Evolutionary conservation across 441 rosid genomes (phyloP).

Genomic region (Capsella rubella): DNA sequence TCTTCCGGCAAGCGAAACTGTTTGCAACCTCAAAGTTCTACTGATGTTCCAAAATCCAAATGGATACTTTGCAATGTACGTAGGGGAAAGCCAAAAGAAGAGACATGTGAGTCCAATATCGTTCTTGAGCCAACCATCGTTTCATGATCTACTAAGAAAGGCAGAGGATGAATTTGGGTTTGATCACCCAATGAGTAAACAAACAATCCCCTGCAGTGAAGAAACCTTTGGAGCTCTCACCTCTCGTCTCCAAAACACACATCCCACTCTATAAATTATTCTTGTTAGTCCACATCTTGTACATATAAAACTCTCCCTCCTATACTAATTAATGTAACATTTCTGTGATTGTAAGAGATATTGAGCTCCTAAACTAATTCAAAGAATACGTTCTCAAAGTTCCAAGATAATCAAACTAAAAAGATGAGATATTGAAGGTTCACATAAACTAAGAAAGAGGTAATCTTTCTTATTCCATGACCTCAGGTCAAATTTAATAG

Average conservation of each 20-base stretch:
- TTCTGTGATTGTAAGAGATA: neutral
- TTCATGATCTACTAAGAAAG: neutral
- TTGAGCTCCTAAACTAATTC: neutral
- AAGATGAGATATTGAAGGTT: neutral
- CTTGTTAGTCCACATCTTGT: conserved; percentile 19
- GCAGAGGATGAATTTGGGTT: neutral
- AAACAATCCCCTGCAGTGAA: neutral
- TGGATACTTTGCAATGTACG: neutral
- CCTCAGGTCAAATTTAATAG: no score
- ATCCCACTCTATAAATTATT: conserved; percentile 1
- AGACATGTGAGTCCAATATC: neutral
- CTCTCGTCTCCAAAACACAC: neutral
- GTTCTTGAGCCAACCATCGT: neutral
- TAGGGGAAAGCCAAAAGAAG: neutral
- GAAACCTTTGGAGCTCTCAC: neutral
- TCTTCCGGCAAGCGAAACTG: neutral
- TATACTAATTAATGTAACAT: conserved; percentile 1
- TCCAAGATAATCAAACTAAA: neutral
- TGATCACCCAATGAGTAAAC: neutral
- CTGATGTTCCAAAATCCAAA: neutral
- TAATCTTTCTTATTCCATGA: neutral
- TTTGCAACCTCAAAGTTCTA: neutral
- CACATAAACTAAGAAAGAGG: neutral
- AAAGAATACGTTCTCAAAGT: conserved; percentile 6
- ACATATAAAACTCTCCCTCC: neutral